These are phyloP conservation scores for Parietichytrium sp. DNA, from an alignment of 108 stramenopile species.

Conservation along the genomic window DNA sequence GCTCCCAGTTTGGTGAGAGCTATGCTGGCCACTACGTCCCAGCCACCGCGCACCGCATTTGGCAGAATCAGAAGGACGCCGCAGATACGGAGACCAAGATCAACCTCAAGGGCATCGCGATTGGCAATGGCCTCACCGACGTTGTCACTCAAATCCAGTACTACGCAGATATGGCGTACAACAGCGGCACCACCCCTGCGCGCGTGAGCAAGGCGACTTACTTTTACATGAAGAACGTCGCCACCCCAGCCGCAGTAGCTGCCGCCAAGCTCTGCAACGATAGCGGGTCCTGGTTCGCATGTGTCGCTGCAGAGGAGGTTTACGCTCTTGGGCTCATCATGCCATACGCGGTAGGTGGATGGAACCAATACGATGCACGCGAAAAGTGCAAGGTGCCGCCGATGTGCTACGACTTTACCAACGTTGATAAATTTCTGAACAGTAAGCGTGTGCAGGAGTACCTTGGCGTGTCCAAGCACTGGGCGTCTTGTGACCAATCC, in stretches of 20 bases:
- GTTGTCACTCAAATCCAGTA: constrained; percentile 79
- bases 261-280: constrained; percentile 74
- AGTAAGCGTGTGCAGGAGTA: constrained; percentile 52
- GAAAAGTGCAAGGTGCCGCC: constrained; percentile 70
- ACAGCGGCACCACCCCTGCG: constrained; percentile 43
- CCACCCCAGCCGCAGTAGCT: constrained; percentile 67
- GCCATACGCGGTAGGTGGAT: constrained; percentile 79
- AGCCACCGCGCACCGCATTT: constrained; percentile 76
- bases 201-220: neutral
- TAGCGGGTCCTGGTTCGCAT: constrained; percentile 63
- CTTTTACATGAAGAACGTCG: constrained; percentile 66
- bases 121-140: constrained; percentile 82
- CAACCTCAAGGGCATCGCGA: constrained; percentile 78
- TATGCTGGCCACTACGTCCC: constrained; percentile 97
- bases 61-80: constrained; percentile 62
- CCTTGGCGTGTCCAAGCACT: constrained; percentile 40
- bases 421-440: constrained; percentile 79
- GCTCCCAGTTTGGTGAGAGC: constrained; percentile 65
- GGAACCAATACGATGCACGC: constrained; percentile 92
- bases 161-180: constrained; percentile 85
- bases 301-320: constrained; percentile 70
- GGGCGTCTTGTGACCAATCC: constrained; percentile 68
- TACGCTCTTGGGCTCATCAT: constrained; percentile 73
- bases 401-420: constrained; percentile 88
- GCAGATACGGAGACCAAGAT: constrained; percentile 59